Percentiles rank a stretch among this genome's conserved stretches.
These are phyloP conservation scores for Aphanomyces stellatus DNA, from an alignment of 352 stramenopile genomes.

Conservation along the genomic window DNA sequence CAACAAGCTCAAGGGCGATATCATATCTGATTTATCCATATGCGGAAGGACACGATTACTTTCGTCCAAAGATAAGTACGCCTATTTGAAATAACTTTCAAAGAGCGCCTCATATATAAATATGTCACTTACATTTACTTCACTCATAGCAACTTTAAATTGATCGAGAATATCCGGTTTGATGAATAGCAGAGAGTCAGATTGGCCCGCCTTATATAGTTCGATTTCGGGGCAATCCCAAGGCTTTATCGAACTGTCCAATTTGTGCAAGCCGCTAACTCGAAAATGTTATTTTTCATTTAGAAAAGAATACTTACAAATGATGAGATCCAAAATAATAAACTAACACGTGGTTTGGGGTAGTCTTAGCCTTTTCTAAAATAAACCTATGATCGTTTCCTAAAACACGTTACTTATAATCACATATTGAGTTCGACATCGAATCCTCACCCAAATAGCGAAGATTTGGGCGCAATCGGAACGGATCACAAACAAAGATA, in stretches of 20 bases:
- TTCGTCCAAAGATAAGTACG: background rate
- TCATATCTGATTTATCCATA: background rate
- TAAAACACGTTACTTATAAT: background rate
- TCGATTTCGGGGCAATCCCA: background rate
- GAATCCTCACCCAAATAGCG: background rate
- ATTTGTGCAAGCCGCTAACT: background rate
- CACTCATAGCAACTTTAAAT: background rate
- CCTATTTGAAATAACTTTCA: too few relatives aligned
- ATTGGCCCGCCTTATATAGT: background rate
- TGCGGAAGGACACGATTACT: background rate
- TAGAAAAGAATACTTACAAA: background rate
- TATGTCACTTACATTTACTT: conserved; percentile 2
- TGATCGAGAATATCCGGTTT: background rate
- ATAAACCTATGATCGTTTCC: background rate
- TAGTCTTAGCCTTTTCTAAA: background rate
- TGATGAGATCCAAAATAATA: conserved; percentile 1
- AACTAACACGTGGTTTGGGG: background rate
- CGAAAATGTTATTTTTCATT: background rate
- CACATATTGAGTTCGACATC: background rate
- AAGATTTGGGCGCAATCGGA: background rate
- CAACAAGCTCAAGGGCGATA: background rate
- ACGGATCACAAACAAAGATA: conserved; percentile 2
- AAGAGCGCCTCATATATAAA: too few relatives aligned
- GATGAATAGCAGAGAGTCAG: background rate
- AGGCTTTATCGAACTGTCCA: background rate